Percentiles rank a stretch among this genome's conserved stretches.
phyloP scores from a whole-genome alignment of 2,329 filamentous ascomycete genomes.

The Pseudogymnoascus sp. region DNA sequence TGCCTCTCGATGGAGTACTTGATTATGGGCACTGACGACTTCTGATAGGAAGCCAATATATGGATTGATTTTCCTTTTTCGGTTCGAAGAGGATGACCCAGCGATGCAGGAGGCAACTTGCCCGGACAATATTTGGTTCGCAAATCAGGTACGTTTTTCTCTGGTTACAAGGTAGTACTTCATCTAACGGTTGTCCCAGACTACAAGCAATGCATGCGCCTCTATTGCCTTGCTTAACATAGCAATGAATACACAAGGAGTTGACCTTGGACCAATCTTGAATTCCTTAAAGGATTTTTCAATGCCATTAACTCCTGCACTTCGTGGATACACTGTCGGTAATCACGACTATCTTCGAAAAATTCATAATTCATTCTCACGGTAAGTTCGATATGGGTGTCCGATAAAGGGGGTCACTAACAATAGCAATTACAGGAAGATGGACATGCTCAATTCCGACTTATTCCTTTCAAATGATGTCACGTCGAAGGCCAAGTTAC shows the following conservation, averaged over 20 bases:
- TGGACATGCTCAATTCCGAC: conserved; percentile 69
- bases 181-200: conserved; percentile 39
- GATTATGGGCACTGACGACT: conserved; percentile 1
- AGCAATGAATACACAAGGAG: conserved; percentile 68
- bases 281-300: conserved; percentile 68
- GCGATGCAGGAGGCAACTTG: conserved; percentile 48
- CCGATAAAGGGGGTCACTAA: conserved; percentile 5
- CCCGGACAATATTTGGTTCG: conserved; percentile 76
- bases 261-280: conserved; percentile 65
- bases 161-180: background rate
- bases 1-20: background rate
- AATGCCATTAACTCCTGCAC: conserved; percentile 56
- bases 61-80: conserved; percentile 84
- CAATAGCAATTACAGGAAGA: conserved; percentile 42
- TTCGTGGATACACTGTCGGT: conserved; percentile 69
- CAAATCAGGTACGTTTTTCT: conserved; percentile 62
- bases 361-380: conserved; percentile 82
- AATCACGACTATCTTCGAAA: conserved; percentile 69
- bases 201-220: conserved; percentile 77
- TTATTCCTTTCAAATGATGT: conserved; percentile 55
- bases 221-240: conserved; percentile 92
- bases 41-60: conserved; percentile 60
- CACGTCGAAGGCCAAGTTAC: conserved; percentile 38
- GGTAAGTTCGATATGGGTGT: conserved; percentile 35
- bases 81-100: conserved; percentile 50